phyloP scores from a whole-genome alignment of 2,329 filamentous ascomycete genomes.

The Ceratocystis variospora region DNA sequence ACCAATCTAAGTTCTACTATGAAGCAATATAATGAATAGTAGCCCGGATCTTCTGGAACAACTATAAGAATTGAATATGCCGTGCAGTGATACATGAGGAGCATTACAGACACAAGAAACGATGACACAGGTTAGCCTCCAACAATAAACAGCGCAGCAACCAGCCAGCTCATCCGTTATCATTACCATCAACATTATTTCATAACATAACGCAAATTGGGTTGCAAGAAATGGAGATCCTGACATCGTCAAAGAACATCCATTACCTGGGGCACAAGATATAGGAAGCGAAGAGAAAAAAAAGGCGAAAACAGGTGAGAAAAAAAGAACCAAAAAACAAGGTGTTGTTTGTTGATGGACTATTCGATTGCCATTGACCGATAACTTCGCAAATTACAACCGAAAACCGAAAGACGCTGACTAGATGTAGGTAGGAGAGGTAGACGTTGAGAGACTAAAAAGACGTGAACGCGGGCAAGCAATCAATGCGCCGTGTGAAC shows the following conservation, averaged over 20 bases:
- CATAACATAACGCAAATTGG: not conserved
- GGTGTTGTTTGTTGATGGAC: slow-evolving; percentile 32
- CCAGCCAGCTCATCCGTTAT: not conserved
- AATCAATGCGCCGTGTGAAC: slow-evolving; percentile 14
- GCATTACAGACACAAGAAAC: no score
- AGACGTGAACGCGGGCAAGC: slow-evolving; percentile 17
- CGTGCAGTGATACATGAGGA: no score
- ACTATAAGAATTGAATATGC: no score
- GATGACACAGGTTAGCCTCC: not conserved
- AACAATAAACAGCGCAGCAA: not conserved
- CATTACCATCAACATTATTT: slow-evolving; percentile 4
- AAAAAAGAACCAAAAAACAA: slow-evolving; percentile 20
- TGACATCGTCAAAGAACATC: not conserved
- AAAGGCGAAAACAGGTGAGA: slow-evolving; percentile 19
- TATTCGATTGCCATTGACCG: slow-evolving; percentile 42
- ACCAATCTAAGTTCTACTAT: no score
- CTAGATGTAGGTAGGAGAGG: slow-evolving; percentile 19
- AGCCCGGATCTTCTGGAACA: no score
- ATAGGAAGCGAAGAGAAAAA: slow-evolving; percentile 18
- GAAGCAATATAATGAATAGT: no score
- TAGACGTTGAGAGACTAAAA: slow-evolving; percentile 19
- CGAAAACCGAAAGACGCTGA: slow-evolving; percentile 32
- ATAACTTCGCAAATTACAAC: slow-evolving; percentile 46
- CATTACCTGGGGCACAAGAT: slow-evolving; percentile 9
- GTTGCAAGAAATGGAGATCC: not conserved